phyloP scores from a whole-genome alignment of 2,329 filamentous ascomycete species.

The Penicillium digitatum region DNA sequence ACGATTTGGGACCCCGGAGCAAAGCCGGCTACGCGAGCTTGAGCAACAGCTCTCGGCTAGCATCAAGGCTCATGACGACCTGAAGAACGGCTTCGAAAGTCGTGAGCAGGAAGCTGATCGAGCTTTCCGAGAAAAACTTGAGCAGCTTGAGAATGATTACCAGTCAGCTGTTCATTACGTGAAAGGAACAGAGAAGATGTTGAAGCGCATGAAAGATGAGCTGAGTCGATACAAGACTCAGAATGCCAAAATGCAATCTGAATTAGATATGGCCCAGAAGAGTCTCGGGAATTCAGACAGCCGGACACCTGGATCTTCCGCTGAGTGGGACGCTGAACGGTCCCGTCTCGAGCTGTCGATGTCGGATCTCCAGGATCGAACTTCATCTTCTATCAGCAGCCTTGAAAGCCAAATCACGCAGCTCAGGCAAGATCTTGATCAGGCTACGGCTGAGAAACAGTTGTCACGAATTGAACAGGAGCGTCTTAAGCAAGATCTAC shows the following conservation, averaged over 20 bases:
- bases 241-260: constrained; percentile 75
- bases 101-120: constrained; percentile 84
- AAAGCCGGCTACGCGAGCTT: constrained; percentile 73
- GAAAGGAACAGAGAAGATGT: constrained; percentile 98
- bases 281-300: constrained; percentile 42
- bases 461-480: constrained; percentile 56
- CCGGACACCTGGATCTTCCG: constrained; percentile 44
- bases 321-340: constrained; percentile 73
- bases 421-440: constrained; percentile 66
- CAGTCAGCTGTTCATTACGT: constrained; percentile 97
- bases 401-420: constrained; percentile 68
- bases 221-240: constrained; percentile 86
- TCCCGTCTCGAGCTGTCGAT: constrained; percentile 64
- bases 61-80: constrained; percentile 77
- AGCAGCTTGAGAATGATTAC: constrained; percentile 93
- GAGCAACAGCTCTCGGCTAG: constrained; percentile 81
- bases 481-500: constrained; percentile 55
- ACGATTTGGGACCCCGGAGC: constrained; percentile 72
- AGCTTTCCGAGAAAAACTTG: constrained; percentile 85
- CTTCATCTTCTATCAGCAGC: constrained; percentile 60
- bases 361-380: constrained; percentile 63
- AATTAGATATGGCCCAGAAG: constrained; percentile 66
- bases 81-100: constrained; percentile 69
- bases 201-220: constrained; percentile 97
- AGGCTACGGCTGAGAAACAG: constrained; percentile 66